phyloP scores from a whole-genome alignment of 257 asterid genomes.

The Paraleonurus japonicus region DNA sequence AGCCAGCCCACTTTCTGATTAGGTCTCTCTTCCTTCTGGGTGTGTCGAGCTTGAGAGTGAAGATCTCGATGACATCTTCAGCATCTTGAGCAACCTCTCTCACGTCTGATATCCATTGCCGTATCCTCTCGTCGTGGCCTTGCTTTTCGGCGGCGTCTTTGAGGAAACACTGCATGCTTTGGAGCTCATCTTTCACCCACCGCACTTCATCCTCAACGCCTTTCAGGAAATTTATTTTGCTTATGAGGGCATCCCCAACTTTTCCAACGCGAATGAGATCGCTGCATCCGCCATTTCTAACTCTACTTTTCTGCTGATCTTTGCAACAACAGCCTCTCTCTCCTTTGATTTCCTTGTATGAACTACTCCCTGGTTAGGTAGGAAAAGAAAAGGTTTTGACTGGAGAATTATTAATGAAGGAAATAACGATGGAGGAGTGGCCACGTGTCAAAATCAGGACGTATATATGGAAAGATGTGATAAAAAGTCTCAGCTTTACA shows the following conservation, averaged over 20 bases:
- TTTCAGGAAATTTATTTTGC: constrained; percentile 10
- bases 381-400: no score
- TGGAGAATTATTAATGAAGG: no score
- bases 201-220: constrained; percentile 6
- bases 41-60: constrained; percentile 18
- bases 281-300: constrained; percentile 26
- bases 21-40: background rate
- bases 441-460: no score
- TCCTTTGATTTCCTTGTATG: no score
- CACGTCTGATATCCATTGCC: constrained; percentile 27
- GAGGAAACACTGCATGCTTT: constrained; percentile 27
- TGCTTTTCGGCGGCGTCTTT: constrained; percentile 35
- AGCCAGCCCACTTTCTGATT: background rate
- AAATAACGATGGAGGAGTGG: no score
- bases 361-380: no score
- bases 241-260: no score
- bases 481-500: no score
- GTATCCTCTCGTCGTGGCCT: constrained; percentile 13
- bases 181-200: constrained; percentile 21
- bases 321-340: no score
- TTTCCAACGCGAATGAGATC: constrained; percentile 11
- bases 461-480: no score
- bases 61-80: constrained; percentile 28
- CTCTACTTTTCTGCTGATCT: no score
- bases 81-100: constrained; percentile 25